These are phyloP conservation scores for Kodamaea restingae DNA, from an alignment of 805 yeast genomes.

Conservation along the genomic window DNA sequence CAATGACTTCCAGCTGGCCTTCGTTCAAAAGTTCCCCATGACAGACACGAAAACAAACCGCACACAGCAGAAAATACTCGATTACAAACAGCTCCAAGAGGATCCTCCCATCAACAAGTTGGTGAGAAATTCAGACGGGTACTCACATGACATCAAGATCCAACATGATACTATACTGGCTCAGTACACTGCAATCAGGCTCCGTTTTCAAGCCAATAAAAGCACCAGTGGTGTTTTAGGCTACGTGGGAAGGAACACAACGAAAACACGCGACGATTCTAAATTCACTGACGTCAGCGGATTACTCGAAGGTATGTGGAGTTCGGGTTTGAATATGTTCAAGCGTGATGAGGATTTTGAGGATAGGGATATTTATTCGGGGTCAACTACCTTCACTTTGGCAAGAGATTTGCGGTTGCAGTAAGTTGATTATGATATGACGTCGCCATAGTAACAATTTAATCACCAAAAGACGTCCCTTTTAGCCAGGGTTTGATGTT, in stretches of 20 bases:
- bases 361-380: slow-evolving; percentile 6
- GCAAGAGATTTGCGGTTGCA: background rate
- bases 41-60: slow-evolving; percentile 18
- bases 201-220: slow-evolving; percentile 25
- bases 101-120: slow-evolving; percentile 10
- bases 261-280: background rate
- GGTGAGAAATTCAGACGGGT: slow-evolving; percentile 7
- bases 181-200: slow-evolving; percentile 35
- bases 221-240: slow-evolving; percentile 26
- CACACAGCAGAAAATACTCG: slow-evolving; percentile 33
- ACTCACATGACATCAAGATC: slow-evolving; percentile 18
- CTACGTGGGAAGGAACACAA: slow-evolving; percentile 15
- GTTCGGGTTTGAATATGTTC: background rate
- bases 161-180: slow-evolving; percentile 35
- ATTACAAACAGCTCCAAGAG: slow-evolving; percentile 27
- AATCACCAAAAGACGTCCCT: too few relatives aligned
- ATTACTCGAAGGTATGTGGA: slow-evolving; percentile 11
- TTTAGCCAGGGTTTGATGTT: too few relatives aligned
- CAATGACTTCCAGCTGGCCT: slow-evolving; percentile 28
- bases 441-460: too few relatives aligned
- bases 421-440: background rate
- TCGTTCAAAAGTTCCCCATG: slow-evolving; percentile 20
- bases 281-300: background rate
- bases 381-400: slow-evolving; percentile 5
- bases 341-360: slow-evolving; percentile 6